phyloP scores from a whole-genome alignment of 768 basidiomycete genomes.

The Kwoniella sp. region DNA sequence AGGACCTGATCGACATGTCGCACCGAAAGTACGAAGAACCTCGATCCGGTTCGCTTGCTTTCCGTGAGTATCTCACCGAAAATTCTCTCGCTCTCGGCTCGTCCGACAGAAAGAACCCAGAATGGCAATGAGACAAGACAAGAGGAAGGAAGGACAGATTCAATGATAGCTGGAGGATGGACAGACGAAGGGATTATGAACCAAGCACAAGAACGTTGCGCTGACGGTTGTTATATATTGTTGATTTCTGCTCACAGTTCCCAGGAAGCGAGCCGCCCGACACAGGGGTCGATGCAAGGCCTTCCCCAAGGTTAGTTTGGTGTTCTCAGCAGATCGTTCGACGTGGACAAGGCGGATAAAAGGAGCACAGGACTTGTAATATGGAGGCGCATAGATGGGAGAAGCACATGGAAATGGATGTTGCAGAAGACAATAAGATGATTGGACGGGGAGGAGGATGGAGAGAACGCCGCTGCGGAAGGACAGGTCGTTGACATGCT shows the following conservation, averaged over 20 bases:
- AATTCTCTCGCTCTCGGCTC: background rate
- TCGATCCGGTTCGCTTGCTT: constrained; percentile 89
- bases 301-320: constrained; percentile 85
- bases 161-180: too few relatives aligned
- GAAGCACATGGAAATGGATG: too few relatives aligned
- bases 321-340: constrained; percentile 3
- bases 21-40: constrained; percentile 86
- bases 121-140: background rate
- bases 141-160: too few relatives aligned
- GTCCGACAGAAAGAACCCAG: background rate
- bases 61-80: constrained; percentile 24
- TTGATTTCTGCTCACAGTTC: constrained; percentile 62
- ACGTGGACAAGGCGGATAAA: background rate
- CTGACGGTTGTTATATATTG: constrained; percentile 50
- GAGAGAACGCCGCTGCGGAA: too few relatives aligned
- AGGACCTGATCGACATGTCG: constrained; percentile 22
- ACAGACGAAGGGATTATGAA: background rate
- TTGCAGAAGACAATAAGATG: background rate
- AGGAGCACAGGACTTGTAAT: too few relatives aligned
- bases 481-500: background rate
- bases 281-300: constrained; percentile 99
- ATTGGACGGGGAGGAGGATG: background rate
- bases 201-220: background rate
- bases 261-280: constrained; percentile 92
- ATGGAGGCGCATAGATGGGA: too few relatives aligned